These are phyloP conservation scores for Thuidium tamariscinum DNA, from an alignment of 225 moss, liverwort and hornwort genomes.

Conservation along the genomic window DNA sequence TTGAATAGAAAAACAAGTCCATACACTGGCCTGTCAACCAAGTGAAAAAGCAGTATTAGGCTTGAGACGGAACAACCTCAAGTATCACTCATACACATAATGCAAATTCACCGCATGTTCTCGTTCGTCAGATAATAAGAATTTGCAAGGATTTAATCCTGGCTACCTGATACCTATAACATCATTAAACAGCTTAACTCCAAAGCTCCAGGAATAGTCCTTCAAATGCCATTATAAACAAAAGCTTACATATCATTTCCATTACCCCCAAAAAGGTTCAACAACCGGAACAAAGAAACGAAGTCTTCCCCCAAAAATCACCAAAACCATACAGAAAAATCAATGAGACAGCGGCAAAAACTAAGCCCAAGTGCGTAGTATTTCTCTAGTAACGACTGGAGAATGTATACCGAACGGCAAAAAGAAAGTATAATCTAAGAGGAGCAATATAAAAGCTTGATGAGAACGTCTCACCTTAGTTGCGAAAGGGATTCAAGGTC, in stretches of 20 bases:
- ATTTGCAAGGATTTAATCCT: background rate
- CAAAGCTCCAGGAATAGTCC: background rate
- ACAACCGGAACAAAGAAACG: background rate
- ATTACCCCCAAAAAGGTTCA: background rate
- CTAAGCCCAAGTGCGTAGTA: background rate
- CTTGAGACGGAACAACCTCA: background rate
- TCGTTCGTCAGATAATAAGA: background rate
- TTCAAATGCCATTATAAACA: background rate
- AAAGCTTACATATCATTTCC: background rate
- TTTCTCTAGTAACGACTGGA: background rate
- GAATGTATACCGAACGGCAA: background rate
- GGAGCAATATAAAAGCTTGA: background rate
- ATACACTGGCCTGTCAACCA: constrained; percentile 64
- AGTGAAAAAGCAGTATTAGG: background rate
- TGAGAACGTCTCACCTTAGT: constrained; percentile 28
- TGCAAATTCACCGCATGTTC: background rate
- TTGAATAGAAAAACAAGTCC: constrained; percentile 99
- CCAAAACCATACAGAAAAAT: background rate
- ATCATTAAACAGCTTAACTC: background rate
- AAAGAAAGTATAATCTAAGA: background rate
- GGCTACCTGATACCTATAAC: background rate
- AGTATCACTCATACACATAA: background rate
- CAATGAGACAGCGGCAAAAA: background rate
- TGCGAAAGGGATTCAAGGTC: constrained; percentile 70
- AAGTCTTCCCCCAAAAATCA: background rate